Evolutionary conservation across 2,329 filamentous ascomycete species (phyloP).

Genomic region (Myriosclerotinia scirpicola): DNA sequence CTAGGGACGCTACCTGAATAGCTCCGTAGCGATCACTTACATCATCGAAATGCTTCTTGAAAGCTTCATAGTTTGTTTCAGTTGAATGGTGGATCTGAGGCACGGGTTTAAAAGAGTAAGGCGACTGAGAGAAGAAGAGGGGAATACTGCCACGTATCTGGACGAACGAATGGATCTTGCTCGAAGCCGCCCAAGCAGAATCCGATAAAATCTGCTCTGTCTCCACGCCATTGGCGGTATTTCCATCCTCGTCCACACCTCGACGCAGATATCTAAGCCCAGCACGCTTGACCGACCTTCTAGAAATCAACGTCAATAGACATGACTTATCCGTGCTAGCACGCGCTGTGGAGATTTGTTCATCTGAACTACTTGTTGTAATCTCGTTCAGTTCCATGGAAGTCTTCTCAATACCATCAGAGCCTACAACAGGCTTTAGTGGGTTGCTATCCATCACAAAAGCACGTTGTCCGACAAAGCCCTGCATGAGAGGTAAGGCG

Average conservation of each 20-base stretch:
- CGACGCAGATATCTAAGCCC: slow-evolving; percentile 87
- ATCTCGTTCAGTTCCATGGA: slow-evolving; percentile 45
- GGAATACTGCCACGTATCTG: slow-evolving; percentile 91
- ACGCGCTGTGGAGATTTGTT: slow-evolving; percentile 24
- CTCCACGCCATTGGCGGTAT: slow-evolving; percentile 87
- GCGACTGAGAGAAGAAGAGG: slow-evolving; percentile 90
- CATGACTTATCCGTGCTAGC: slow-evolving; percentile 31
- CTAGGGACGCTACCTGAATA: slow-evolving; percentile 77
- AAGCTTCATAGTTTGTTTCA: slow-evolving; percentile 75
- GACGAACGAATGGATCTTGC: slow-evolving; percentile 75
- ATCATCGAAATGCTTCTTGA: slow-evolving; percentile 74
- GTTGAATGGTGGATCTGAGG: slow-evolving; percentile 79
- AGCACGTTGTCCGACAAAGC: slow-evolving; percentile 83
- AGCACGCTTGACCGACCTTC: slow-evolving; percentile 80
- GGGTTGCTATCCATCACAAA: slow-evolving; percentile 71
- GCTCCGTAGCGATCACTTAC: slow-evolving; percentile 69
- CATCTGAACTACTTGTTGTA: slow-evolving; percentile 33
- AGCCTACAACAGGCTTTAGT: slow-evolving; percentile 46
- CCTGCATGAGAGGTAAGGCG: slow-evolving; percentile 83
- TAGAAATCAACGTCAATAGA: slow-evolving; percentile 86
- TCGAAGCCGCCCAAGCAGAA: slow-evolving; percentile 60
- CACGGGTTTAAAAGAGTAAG: slow-evolving; percentile 87
- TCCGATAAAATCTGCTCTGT: slow-evolving; percentile 90
- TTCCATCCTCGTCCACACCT: slow-evolving; percentile 86
- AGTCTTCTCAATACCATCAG: slow-evolving; percentile 49